A percentile compares a stretch with the other conserved stretches of the same genome.
Conservation (phyloP, 164 flowering plant genomes). For the Nelumbo lutea region DNA sequence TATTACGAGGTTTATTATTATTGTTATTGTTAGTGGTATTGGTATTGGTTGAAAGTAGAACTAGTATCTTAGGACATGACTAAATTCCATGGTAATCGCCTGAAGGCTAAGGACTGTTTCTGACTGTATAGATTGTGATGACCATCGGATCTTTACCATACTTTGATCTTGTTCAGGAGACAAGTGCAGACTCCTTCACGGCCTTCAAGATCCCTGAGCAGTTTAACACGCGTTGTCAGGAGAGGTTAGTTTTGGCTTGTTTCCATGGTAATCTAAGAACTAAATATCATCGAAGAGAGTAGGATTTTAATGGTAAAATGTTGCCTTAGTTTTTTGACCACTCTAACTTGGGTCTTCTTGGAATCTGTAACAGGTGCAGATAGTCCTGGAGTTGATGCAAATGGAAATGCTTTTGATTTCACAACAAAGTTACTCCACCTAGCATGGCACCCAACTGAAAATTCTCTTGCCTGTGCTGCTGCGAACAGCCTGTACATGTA, state of each 20-base stretch:
- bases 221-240: slow-evolving; percentile 86
- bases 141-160: not conserved
- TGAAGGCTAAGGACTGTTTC: not conserved
- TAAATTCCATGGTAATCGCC: not conserved
- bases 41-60: not conserved
- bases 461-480: slow-evolving; percentile 97
- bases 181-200: slow-evolving; percentile 89
- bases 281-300: too few relatives aligned
- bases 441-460: slow-evolving; percentile 98
- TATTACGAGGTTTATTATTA: not conserved
- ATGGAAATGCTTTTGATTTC: slow-evolving; percentile 88
- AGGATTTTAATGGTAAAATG: too few relatives aligned
- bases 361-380: slow-evolving; percentile 53
- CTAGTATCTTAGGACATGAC: not conserved
- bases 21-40: not conserved
- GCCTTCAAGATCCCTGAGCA: slow-evolving; percentile 82
- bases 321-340: not conserved
- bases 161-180: slow-evolving; percentile 39
- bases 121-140: slow-evolving; percentile 1
- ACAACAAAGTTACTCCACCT: slow-evolving; percentile 91
- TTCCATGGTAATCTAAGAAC: not conserved
- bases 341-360: not conserved
- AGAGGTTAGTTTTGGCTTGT: slow-evolving; percentile 49
- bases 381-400: slow-evolving; percentile 70
- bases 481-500: slow-evolving; percentile 99